Percentiles rank a stretch among this genome's conserved stretches.
These are phyloP conservation scores for Coniferiporia sulphurascens DNA, from an alignment of 1,284 basidiomycete species.

Conservation along the genomic window DNA sequence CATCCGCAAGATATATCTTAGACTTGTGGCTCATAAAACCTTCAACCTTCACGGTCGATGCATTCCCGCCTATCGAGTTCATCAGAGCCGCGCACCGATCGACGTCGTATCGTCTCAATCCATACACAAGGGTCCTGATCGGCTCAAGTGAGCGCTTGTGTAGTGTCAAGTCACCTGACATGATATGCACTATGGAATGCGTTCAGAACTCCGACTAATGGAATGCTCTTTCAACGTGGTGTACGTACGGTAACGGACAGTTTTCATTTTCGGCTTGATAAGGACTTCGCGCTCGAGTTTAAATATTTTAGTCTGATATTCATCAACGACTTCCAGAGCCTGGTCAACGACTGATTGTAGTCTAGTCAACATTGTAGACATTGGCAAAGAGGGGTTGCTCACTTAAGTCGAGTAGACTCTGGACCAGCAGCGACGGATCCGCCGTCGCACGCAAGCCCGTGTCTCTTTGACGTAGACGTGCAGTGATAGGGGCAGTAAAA, in stretches of 20 bases:
- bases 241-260: constrained; percentile 50
- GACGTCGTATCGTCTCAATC: constrained; percentile 58
- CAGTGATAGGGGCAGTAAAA: constrained; percentile 51
- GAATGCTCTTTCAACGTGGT: background rate
- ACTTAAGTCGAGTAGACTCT: constrained; percentile 61
- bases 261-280: constrained; percentile 52
- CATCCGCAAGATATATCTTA: constrained; percentile 66
- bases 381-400: constrained; percentile 20
- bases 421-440: constrained; percentile 57
- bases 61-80: constrained; percentile 31
- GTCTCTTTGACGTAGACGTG: constrained; percentile 50
- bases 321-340: constrained; percentile 61
- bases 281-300: constrained; percentile 57
- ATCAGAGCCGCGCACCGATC: constrained; percentile 57
- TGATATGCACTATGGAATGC: constrained; percentile 51
- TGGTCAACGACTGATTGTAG: constrained; percentile 53
- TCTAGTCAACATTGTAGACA: background rate
- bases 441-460: constrained; percentile 54
- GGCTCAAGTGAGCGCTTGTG: constrained; percentile 67
- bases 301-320: constrained; percentile 56
- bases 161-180: constrained; percentile 65
- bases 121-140: constrained; percentile 61
- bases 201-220: background rate
- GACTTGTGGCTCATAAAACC: constrained; percentile 67
- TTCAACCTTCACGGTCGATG: constrained; percentile 32